A percentile compares a stretch with the other conserved stretches of the same genome.
These are phyloP conservation scores for Sclerotiophoma versabilis DNA, from an alignment of 2,329 filamentous ascomycete genomes.

Conservation along the genomic window DNA sequence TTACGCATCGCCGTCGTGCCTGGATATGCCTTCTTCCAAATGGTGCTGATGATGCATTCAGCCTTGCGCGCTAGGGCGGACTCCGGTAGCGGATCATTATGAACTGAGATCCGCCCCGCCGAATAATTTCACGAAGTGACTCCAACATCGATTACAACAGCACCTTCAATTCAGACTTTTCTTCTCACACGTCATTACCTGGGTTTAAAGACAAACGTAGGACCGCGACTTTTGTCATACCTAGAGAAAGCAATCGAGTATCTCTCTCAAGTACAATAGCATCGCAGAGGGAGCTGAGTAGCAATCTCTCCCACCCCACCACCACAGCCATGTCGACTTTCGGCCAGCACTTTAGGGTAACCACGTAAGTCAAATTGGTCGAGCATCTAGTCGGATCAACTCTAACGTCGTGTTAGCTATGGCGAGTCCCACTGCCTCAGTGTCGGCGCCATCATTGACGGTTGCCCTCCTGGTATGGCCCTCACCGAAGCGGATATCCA, in stretches of 20 bases:
- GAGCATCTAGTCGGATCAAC: not conserved
- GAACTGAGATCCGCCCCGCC: conserved; percentile 29
- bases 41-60: conserved; percentile 5
- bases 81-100: conserved; percentile 17
- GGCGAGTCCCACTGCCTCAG: conserved; percentile 91
- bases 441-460: conserved; percentile 94
- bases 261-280: not conserved
- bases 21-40: not conserved
- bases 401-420: conserved; percentile 59
- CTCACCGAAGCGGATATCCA: conserved; percentile 90
- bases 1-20: not conserved
- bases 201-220: not conserved
- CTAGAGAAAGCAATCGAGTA: conserved; percentile 5
- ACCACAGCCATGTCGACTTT: conserved; percentile 70
- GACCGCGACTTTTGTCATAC: not conserved
- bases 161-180: conserved; percentile 17
- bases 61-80: conserved; percentile 15
- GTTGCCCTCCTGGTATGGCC: conserved; percentile 84
- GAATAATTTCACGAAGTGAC: conserved; percentile 33
- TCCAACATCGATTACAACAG: conserved; percentile 25
- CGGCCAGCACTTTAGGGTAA: conserved; percentile 80
- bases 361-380: conserved; percentile 67
- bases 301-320: conserved; percentile 9
- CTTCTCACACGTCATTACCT: conserved; percentile 7
- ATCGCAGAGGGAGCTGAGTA: conserved; percentile 13